Conservation (phyloP, 2,329 filamentous ascomycete genomes). For the Trichoderma sp. region DNA sequence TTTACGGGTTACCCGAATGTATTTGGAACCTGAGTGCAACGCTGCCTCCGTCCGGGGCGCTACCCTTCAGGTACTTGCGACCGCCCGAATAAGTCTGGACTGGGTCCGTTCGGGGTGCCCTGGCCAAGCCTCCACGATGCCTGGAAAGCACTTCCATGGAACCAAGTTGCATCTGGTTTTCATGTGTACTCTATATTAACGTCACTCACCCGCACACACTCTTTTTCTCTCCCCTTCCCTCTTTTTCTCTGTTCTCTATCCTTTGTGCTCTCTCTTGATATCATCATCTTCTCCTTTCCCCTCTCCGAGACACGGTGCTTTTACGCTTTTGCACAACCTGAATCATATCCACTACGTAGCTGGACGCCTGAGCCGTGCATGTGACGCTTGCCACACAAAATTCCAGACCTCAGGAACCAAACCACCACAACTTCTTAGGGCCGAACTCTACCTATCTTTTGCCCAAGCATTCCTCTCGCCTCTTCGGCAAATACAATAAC, state of each 20-base stretch:
- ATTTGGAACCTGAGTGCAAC: neutral
- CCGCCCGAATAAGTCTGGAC: neutral
- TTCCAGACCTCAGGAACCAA: constrained; percentile 12
- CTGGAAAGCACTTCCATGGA: neutral
- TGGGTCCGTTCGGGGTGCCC: neutral
- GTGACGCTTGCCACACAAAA: constrained; percentile 16
- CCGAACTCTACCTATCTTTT: neutral
- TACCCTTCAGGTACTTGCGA: neutral
- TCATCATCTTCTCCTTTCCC: neutral
- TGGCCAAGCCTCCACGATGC: neutral
- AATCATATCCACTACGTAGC: neutral
- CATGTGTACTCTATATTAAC: neutral
- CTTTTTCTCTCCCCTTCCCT: neutral
- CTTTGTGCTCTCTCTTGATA: neutral
- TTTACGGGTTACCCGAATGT: neutral
- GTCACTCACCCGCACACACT: neutral
- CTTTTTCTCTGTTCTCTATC: neutral
- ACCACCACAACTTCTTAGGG: neutral
- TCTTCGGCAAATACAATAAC: neutral
- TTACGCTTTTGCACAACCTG: neutral
- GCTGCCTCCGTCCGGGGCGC: neutral
- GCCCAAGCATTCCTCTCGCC: neutral
- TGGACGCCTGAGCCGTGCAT: neutral
- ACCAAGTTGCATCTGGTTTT: neutral
- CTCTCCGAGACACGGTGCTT: neutral